Percentiles rank a stretch among this genome's conserved stretches.
Evolutionary conservation across 495 filamentous ascomycete genomes (phyloP).

Genomic region (Podospora sp.): DNA sequence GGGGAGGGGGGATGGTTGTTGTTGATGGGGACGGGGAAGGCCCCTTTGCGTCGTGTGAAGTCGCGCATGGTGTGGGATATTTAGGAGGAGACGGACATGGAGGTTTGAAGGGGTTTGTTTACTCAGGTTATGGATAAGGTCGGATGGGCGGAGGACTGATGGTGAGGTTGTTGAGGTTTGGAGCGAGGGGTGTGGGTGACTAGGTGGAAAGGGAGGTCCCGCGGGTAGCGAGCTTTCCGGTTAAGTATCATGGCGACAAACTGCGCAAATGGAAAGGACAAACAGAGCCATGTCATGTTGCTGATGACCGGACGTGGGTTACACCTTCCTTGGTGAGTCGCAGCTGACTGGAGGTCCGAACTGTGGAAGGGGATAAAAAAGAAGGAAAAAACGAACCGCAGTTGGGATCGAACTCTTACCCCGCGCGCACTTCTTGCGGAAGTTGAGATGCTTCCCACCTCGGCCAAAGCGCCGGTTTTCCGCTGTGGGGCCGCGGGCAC

Average conservation of each 20-base stretch:
- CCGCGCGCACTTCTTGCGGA: neutral
- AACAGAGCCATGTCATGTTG: neutral
- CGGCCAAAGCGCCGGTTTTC: neutral
- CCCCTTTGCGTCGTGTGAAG: too few relatives aligned
- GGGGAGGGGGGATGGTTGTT: too few relatives aligned
- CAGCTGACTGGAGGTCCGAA: neutral
- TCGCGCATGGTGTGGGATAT: too few relatives aligned
- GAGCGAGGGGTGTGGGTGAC: neutral
- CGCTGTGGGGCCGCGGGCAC: neutral
- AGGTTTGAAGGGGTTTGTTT: too few relatives aligned
- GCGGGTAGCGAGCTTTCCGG: neutral
- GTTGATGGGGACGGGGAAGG: too few relatives aligned
- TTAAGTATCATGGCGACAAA: neutral
- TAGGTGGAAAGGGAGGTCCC: neutral
- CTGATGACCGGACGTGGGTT: neutral
- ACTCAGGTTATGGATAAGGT: too few relatives aligned
- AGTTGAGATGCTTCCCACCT: neutral
- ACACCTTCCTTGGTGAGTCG: neutral
- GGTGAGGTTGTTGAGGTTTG: neutral
- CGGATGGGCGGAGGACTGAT: neutral
- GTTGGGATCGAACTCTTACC: neutral
- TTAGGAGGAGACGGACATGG: too few relatives aligned
- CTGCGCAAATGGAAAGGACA: neutral
- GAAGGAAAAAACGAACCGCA: neutral
- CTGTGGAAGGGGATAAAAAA: neutral